Percentiles rank a stretch among this genome's conserved stretches.
These are phyloP conservation scores for Wickerhamomyces subpelliculosus DNA, from an alignment of 805 yeast genomes.

Conservation along the genomic window DNA sequence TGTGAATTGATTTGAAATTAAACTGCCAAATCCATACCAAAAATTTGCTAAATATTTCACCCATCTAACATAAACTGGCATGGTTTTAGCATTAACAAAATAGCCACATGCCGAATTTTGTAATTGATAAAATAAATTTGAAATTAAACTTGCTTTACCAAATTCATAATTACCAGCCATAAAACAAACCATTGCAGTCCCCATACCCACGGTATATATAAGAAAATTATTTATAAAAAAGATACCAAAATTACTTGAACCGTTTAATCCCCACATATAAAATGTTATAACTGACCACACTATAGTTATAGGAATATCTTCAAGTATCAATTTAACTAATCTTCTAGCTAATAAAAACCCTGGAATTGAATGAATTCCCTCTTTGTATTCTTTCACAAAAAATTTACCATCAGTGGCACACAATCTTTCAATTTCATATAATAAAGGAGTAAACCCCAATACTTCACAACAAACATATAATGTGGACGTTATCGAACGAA, in stretches of 20 bases:
- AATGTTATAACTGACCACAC: slow-evolving; percentile 56
- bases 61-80: slow-evolving; percentile 89
- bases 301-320: slow-evolving; percentile 61
- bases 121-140: slow-evolving; percentile 26
- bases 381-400: slow-evolving; percentile 55
- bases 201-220: slow-evolving; percentile 48
- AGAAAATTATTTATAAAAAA: slow-evolving; percentile 56
- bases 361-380: slow-evolving; percentile 54
- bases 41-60: slow-evolving; percentile 66
- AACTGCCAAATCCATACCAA: slow-evolving; percentile 74
- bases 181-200: slow-evolving; percentile 39
- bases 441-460: slow-evolving; percentile 24
- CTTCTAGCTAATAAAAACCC: slow-evolving; percentile 69
- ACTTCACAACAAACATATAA: slow-evolving; percentile 16
- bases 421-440: slow-evolving; percentile 54
- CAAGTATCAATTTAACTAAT: slow-evolving; percentile 57
- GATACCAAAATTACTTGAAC: slow-evolving; percentile 43
- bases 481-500: slow-evolving; percentile 52
- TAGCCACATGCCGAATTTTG: slow-evolving; percentile 80
- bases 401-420: slow-evolving; percentile 48
- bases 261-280: slow-evolving; percentile 71
- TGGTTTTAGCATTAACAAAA: slow-evolving; percentile 60
- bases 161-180: slow-evolving; percentile 20
- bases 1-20: slow-evolving; percentile 58
- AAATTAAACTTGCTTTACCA: slow-evolving; percentile 16